Evolutionary conservation across 2,329 filamentous ascomycete species (phyloP), one percentile per base, ranked within the genome.

Genomic region (Emericellopsis cladophorae): DNA sequence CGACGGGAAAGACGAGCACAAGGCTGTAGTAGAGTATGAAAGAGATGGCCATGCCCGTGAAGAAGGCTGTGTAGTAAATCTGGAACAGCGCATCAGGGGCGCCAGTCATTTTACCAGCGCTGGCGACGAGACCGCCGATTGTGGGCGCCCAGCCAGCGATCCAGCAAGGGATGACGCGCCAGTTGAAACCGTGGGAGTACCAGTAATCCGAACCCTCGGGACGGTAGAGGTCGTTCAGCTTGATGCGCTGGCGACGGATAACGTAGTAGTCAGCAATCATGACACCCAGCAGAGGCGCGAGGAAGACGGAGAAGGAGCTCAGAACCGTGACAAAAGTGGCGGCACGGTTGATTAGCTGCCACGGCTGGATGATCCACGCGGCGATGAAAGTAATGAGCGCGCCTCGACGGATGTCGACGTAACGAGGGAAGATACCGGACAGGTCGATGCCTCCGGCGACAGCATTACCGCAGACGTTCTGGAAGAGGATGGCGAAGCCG

Each of bases 41-140:
- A 3, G 47, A 50, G 32, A 48, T 46, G 24, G 42, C 39, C 15
- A 49, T 34, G 14, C 41, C 66, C 14, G 66, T 54, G 11, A 68
- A 55, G 44, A 69, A 70, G 0, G 67, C 64, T 54, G 65, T 62
- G 42, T 64, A 68, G 46, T 69, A 69, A 15, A 70, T 46, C 47
- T 70, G 54, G n/a, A 59, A 59, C 31, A 67, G 45, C 4, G 51
- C 53, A 24, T 52, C 52, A 4, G 63, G 55, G 4, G 62, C 60
- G 40, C 51, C 34, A 15, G 21, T 32, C 18, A 45, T 43, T 6
- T 26, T 33, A 16, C 42, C 44, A 12, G 48, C 49, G 10, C 40
- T 51, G 14, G 45, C 45, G 31, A 55, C 48, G 41, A 55, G 47
- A 2, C 52, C 52, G 0, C 49, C 49, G 40, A 55, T 50, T 7